Percentiles rank a stretch among this genome's conserved stretches.
Evolutionary conservation across 495 filamentous ascomycete genomes (phyloP).

Genomic region (Daldinia caldariorum): DNA sequence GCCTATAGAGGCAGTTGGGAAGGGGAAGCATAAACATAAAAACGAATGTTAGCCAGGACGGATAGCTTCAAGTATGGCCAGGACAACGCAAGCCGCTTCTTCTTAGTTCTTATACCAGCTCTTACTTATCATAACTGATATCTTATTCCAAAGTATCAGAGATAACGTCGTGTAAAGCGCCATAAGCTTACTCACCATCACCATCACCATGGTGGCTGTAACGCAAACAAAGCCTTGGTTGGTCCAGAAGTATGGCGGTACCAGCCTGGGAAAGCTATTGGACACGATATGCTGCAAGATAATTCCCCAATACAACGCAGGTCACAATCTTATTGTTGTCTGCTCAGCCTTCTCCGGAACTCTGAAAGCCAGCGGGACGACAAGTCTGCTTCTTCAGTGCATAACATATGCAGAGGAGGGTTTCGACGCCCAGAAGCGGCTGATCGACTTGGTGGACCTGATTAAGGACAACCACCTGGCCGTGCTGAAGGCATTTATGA

Average conservation of each 20-base stretch:
- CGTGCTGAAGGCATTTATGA: slow-evolving; percentile 35
- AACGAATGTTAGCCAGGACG: slow-evolving; percentile 21
- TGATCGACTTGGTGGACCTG: slow-evolving; percentile 48
- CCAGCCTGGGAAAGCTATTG: slow-evolving; percentile 53
- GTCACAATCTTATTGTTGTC: slow-evolving; percentile 51
- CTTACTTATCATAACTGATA: slow-evolving; percentile 3
- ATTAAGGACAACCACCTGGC: slow-evolving; percentile 51
- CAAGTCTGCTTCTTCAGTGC: slow-evolving; percentile 49
- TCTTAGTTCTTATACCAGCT: not conserved
- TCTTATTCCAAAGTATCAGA: not conserved
- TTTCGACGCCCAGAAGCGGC: slow-evolving; percentile 37
- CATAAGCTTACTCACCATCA: slow-evolving; percentile 21
- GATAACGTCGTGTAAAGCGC: not conserved
- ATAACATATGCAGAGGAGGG: slow-evolving; percentile 47
- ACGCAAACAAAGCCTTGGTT: slow-evolving; percentile 49
- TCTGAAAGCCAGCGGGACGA: slow-evolving; percentile 50
- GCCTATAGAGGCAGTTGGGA: slow-evolving; percentile 36
- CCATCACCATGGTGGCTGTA: slow-evolving; percentile 29
- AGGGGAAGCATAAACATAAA: slow-evolving; percentile 28
- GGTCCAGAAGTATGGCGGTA: slow-evolving; percentile 58
- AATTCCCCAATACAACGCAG: slow-evolving; percentile 48
- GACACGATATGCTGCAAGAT: slow-evolving; percentile 51
- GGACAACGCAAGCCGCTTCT: slow-evolving; percentile 13
- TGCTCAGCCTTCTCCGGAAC: slow-evolving; percentile 49
- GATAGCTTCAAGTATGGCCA: slow-evolving; percentile 9